These are phyloP conservation scores for Kwoniella dejecticola DNA, from an alignment of 768 basidiomycete genomes.

Conservation along the genomic window DNA sequence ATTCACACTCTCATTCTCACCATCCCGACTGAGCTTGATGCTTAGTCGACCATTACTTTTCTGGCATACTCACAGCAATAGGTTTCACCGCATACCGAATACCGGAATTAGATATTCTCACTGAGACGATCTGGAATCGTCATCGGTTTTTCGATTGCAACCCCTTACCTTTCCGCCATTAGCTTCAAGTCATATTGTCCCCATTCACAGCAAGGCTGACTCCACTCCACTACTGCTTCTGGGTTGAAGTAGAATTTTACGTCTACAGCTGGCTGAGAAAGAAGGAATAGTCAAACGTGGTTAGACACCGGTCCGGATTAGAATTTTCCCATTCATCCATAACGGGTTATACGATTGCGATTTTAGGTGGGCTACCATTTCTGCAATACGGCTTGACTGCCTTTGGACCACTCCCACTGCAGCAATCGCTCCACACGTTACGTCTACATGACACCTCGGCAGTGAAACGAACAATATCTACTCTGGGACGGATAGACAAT, in stretches of 20 bases:
- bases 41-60: not conserved
- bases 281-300: not conserved
- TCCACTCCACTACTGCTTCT: not conserved
- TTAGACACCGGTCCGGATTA: conserved; percentile 2
- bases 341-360: no score
- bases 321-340: not conserved
- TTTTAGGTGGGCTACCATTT: no score
- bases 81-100: no score
- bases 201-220: not conserved
- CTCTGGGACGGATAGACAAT: no score
- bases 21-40: not conserved
- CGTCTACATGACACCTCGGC: no score
- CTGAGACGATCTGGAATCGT: not conserved
- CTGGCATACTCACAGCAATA: not conserved
- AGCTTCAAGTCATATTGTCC: not conserved
- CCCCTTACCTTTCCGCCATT: not conserved
- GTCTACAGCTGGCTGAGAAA: not conserved
- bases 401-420: no score
- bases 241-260: not conserved
- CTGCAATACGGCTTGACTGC: no score
- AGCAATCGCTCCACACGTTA: no score
- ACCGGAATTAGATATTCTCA: not conserved
- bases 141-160: not conserved
- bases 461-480: no score
- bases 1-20: no score